Evolutionary conservation across 1,284 basidiomycete genomes (phyloP).

Genomic region (Boletus sp.): DNA sequence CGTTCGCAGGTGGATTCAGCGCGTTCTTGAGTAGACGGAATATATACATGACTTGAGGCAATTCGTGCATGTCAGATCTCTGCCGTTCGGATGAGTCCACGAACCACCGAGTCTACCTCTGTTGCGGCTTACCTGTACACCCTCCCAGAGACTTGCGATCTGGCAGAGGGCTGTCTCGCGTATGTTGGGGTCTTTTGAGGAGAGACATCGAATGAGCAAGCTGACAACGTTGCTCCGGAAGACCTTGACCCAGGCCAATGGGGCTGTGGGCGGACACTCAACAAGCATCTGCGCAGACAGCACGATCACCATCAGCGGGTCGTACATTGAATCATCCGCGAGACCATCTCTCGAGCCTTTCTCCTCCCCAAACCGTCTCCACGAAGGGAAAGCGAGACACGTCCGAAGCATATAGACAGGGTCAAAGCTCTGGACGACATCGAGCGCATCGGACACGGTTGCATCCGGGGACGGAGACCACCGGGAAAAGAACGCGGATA

Average conservation of each 20-base stretch:
- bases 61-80: conserved; percentile 75
- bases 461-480: conserved; percentile 55
- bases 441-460: conserved; percentile 47
- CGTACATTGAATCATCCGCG: conserved; percentile 56
- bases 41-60: conserved; percentile 72
- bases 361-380: conserved; percentile 45
- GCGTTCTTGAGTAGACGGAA: conserved; percentile 69
- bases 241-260: conserved; percentile 74
- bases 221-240: conserved; percentile 80
- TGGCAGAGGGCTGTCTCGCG: conserved; percentile 57
- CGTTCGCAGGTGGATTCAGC: conserved; percentile 43
- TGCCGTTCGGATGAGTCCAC: conserved; percentile 28
- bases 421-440: conserved; percentile 71
- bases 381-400: conserved; percentile 67
- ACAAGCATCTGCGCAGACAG: conserved; percentile 63
- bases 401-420: conserved; percentile 66
- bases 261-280: conserved; percentile 53
- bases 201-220: conserved; percentile 70
- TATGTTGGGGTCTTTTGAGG: conserved; percentile 59
- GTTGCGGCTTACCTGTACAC: conserved; percentile 47
- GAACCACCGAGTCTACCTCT: background rate
- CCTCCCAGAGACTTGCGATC: conserved; percentile 50
- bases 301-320: conserved; percentile 76
- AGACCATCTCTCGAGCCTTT: conserved; percentile 19
- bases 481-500: conserved; percentile 53